phyloP scores from a whole-genome alignment of 2,329 filamentous ascomycete genomes.

The Paecilomyces variotii region DNA sequence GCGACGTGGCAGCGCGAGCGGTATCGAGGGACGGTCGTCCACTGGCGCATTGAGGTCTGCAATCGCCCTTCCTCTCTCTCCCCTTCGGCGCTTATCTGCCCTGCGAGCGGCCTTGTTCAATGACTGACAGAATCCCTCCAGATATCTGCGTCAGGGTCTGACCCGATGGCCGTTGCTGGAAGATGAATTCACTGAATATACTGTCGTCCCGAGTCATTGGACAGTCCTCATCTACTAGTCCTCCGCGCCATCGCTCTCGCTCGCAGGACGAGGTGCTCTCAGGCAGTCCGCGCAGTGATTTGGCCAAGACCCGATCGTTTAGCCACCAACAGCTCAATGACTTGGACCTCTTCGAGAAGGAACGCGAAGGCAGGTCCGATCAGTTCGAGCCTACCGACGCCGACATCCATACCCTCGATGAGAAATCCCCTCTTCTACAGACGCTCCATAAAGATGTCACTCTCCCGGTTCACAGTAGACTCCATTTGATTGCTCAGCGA shows the following conservation, averaged over 20 bases:
- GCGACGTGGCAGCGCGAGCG: conserved; percentile 13
- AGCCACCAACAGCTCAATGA: conserved; percentile 33
- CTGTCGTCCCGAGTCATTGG: conserved; percentile 74
- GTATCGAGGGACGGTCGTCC: conserved; percentile 22
- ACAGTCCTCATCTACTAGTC: conserved; percentile 43
- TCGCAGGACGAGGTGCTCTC: conserved; percentile 42
- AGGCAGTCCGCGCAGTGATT: conserved; percentile 21
- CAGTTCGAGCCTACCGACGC: conserved; percentile 20
- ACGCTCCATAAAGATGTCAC: conserved; percentile 28
- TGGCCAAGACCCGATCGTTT: conserved; percentile 34
- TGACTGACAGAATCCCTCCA: conserved; percentile 9
- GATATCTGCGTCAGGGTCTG: conserved; percentile 28
- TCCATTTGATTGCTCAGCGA: conserved; percentile 55
- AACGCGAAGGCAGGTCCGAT: conserved; percentile 15
- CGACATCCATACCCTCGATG: conserved; percentile 42
- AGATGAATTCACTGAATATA: conserved; percentile 96
- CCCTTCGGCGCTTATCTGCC: conserved; percentile 1
- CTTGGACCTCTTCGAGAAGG: conserved; percentile 20
- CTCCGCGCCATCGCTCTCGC: conserved; percentile 45
- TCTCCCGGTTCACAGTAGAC: conserved; percentile 28
- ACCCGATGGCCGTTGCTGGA: conserved; percentile 46
- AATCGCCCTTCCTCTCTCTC: conserved; percentile 2
- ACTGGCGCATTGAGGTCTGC: conserved; percentile 35
- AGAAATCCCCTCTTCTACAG: conserved; percentile 62
- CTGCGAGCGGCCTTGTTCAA: background rate